Conservation (phyloP, 345 rosid genomes). For the Hevea brasiliensis region DNA sequence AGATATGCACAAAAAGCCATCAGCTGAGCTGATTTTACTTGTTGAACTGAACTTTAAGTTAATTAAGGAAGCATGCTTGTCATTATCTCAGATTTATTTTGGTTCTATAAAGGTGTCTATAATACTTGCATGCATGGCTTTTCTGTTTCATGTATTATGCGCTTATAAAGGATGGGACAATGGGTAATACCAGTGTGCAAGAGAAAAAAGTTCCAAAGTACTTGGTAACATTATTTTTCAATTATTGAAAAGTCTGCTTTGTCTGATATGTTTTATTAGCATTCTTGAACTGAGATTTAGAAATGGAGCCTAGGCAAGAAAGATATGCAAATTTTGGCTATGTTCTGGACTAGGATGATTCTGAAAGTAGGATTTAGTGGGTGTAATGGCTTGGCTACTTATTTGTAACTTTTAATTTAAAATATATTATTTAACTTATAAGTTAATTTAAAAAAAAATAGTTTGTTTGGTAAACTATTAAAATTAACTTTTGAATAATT, state of each 20-base stretch:
- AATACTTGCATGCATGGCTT: neutral
- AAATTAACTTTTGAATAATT: no score
- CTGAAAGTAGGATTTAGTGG: neutral
- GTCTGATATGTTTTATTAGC: neutral
- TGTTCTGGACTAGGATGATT: neutral
- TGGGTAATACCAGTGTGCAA: neutral
- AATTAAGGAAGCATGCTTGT: neutral
- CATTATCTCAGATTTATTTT: neutral
- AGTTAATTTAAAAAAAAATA: no score
- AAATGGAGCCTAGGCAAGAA: neutral
- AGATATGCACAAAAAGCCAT: neutral
- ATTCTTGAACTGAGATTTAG: neutral
- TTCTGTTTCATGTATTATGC: neutral
- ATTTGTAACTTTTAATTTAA: no score
- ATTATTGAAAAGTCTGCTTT: neutral
- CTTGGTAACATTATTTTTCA: neutral
- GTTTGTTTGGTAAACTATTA: no score
- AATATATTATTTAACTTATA: no score
- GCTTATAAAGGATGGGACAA: neutral
- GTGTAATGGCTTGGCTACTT: no score
- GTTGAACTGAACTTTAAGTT: neutral
- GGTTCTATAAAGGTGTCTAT: neutral
- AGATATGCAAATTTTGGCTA: neutral
- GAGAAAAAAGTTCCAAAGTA: neutral
- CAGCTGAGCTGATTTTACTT: constrained; percentile 12